A percentile compares a stretch with the other conserved stretches of the same genome.
These are phyloP conservation scores for Acanthamoeba triangularis DNA, from an alignment of 208 protist species.

Conservation along the genomic window DNA sequence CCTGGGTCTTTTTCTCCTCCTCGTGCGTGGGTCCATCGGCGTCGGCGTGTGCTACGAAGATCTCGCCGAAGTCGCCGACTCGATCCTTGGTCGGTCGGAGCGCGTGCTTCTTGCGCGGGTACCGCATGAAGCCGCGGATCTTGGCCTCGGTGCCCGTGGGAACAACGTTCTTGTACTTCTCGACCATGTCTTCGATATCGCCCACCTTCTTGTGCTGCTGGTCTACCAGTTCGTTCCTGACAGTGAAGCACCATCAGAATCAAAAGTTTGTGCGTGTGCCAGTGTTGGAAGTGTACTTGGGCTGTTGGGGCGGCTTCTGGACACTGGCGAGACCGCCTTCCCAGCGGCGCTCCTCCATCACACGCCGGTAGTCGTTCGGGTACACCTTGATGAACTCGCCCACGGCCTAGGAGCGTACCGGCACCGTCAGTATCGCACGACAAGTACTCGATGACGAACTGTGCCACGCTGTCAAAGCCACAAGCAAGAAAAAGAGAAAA, in stretches of 20 bases:
- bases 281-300: neutral
- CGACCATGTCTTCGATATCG: slow-evolving; percentile 82
- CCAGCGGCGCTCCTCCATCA: slow-evolving; percentile 76
- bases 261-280: neutral
- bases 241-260: neutral
- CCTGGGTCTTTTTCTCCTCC: slow-evolving; percentile 83
- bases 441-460: neutral
- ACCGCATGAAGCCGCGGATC: slow-evolving; percentile 90
- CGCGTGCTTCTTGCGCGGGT: slow-evolving; percentile 84
- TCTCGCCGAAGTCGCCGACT: slow-evolving; percentile 88
- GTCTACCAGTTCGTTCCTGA: neutral
- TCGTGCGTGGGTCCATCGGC: slow-evolving; percentile 56
- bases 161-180: slow-evolving; percentile 51
- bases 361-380: slow-evolving; percentile 86
- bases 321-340: neutral
- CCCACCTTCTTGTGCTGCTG: slow-evolving; percentile 34
- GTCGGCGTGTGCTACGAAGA: slow-evolving; percentile 76
- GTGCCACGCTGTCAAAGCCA: too few relatives aligned
- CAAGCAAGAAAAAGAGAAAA: too few relatives aligned
- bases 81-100: slow-evolving; percentile 87
- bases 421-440: neutral
- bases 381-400: slow-evolving; percentile 88
- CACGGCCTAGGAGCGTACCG: neutral
- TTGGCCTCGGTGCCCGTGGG: slow-evolving; percentile 72
- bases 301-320: neutral